Evolutionary conservation across 1,139 yeast species (phyloP), one percentile per base, ranked within the genome.

Genomic region (Saccharomyces hybrid): DNA sequence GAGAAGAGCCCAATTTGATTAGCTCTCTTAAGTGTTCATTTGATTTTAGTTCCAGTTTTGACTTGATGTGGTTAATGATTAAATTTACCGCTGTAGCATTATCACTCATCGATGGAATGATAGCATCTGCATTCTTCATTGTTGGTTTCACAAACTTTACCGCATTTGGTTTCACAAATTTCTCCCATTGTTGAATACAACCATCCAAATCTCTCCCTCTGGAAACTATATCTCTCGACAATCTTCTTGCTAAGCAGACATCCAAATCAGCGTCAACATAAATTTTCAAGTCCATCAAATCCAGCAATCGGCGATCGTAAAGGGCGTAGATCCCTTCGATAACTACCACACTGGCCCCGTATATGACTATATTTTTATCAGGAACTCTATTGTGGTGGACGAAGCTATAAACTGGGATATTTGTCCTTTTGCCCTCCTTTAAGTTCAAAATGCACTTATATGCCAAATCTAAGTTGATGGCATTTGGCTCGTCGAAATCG

Each of bases 211-310:
- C 96, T 58, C 99, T 75, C 1, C 96, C 97, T 58, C 99, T 76
- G 58, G 84, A 83, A 23, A 88, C 75, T 52, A 90, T 90, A 69
- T 93, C 99, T 63, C 99, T 77, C 5, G 89, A 81, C 51, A 93
- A 74, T 63, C 99, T 77, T 62, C 99, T 78, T 1, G 97, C 93
- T 59, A 93, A 76, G 70, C 99, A 93, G 19, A 91, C 79, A 67
- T 93, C 99, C 61, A 91, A 76, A 65, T 90, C 98, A 1, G 98
- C 95, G 64, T 93, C 97, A 7, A 93, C 97, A 68, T 84, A 93
- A 19, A 91, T 81, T 69, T 88, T 91, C 59, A 90, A 76, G 66
- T 93, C 96, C 86, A 91, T 86, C 64, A 90, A 69, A 16, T 80
- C 85, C 53, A 86, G 71, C 9, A 93, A 72, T 50, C 93, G 77